Conservation (phyloP, 2,329 filamentous ascomycete species). For the Phyllosticta citriasiana region DNA sequence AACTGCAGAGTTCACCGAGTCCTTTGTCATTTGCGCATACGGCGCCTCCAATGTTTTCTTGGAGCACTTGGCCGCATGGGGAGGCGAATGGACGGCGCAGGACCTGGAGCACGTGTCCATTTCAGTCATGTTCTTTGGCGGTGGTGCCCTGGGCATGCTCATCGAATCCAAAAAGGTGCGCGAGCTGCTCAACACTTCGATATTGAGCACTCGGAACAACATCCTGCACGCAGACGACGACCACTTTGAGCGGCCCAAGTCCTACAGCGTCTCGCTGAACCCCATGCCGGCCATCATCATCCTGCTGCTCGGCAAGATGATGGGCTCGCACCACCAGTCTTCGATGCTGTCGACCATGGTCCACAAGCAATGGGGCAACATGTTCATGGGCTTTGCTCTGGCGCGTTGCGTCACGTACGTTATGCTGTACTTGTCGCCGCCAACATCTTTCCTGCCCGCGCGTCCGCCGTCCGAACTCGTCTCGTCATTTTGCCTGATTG, state of each 20-base stretch:
- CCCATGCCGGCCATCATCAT: conserved; percentile 82
- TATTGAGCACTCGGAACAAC: conserved; percentile 31
- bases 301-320: conserved; percentile 81
- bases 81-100: conserved; percentile 59
- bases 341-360: conserved; percentile 84
- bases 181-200: conserved; percentile 48
- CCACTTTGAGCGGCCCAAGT: conserved; percentile 49
- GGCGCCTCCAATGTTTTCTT: conserved; percentile 85
- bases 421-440: conserved; percentile 68
- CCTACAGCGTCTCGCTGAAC: conserved; percentile 71
- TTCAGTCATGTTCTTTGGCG: conserved; percentile 86
- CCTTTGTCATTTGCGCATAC: conserved; percentile 81
- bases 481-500: conserved; percentile 73
- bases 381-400: conserved; percentile 72
- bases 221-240: conserved; percentile 30
- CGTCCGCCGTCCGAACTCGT: conserved; percentile 87
- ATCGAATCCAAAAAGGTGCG: conserved; percentile 62
- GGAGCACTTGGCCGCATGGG: conserved; percentile 71
- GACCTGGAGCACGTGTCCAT: conserved; percentile 92
- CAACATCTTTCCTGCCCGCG: conserved; percentile 68
- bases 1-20: conserved; percentile 83
- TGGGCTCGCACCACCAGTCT: conserved; percentile 81
- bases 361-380: conserved; percentile 84
- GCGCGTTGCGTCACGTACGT: conserved; percentile 73
- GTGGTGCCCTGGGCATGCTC: conserved; percentile 78